Evolutionary conservation across 176 grass and related monocot genomes (phyloP).

Genomic region (Stipa capillata): DNA sequence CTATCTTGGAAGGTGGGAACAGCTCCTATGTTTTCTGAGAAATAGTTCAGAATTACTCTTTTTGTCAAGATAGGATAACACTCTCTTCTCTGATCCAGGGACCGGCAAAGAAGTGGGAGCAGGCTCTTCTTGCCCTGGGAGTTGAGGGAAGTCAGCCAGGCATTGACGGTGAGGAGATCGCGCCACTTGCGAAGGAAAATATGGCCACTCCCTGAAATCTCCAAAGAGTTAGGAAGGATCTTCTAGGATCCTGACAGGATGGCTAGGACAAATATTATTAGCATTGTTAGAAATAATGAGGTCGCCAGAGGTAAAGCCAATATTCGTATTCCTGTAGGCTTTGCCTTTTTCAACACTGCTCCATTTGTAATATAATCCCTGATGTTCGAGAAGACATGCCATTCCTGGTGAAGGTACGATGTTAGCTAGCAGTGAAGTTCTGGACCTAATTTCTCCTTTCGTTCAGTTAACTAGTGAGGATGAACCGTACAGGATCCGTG

Average conservation of each 20-base stretch:
- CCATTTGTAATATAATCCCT: slow-evolving; percentile 5
- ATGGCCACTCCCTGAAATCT: slow-evolving; percentile 49
- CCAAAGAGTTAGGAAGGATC: background rate
- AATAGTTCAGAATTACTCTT: slow-evolving; percentile 51
- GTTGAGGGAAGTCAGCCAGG: slow-evolving; percentile 44
- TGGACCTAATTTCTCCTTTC: background rate
- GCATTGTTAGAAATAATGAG: background rate
- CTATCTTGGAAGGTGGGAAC: slow-evolving; percentile 66
- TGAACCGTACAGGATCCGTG: too few relatives aligned
- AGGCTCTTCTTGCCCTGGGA: slow-evolving; percentile 43
- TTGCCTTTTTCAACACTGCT: background rate
- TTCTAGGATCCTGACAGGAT: background rate
- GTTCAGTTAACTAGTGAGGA: too few relatives aligned
- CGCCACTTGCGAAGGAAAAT: slow-evolving; percentile 54
- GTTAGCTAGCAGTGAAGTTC: background rate
- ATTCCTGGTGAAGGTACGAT: background rate
- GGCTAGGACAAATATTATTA: background rate
- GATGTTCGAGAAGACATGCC: background rate
- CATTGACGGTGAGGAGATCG: slow-evolving; percentile 50
- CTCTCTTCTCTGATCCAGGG: slow-evolving; percentile 26
- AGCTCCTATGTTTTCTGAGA: background rate
- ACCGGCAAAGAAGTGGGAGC: slow-evolving; percentile 73
- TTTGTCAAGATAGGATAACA: background rate
- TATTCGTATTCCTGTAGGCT: background rate
- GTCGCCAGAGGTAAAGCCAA: background rate